Percentiles rank a stretch among this genome's conserved stretches.
These are phyloP conservation scores for Calendula officinalis DNA, from an alignment of 129 eudicot species.

Conservation along the genomic window DNA sequence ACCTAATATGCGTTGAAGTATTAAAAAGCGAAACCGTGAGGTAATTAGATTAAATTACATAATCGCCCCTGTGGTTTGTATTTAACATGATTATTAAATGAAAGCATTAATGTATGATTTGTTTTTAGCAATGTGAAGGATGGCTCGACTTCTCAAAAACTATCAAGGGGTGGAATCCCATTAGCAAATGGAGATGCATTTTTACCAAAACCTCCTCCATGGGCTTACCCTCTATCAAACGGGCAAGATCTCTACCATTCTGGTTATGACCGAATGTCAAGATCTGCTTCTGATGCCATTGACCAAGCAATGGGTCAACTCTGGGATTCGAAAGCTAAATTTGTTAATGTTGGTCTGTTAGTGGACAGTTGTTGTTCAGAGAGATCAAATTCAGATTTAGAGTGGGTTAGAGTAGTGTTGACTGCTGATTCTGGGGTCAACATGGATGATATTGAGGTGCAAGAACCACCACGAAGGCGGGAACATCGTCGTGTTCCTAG, in stretches of 20 bases:
- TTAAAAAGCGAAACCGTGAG: constrained; percentile 74
- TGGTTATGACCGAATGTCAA: constrained; percentile 85
- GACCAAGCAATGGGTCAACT: constrained; percentile 95
- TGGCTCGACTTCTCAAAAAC: constrained; percentile 60
- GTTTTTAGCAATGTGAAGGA: constrained; percentile 64
- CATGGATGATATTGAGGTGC: constrained; percentile 95
- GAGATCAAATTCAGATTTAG: constrained; percentile 38
- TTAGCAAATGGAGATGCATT: constrained; percentile 96
- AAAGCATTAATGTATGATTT: not conserved
- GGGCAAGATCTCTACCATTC: constrained; percentile 67
- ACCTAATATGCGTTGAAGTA: constrained; percentile 88
- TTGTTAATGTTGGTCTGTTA: constrained; percentile 71
- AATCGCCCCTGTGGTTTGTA: not conserved
- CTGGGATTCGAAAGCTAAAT: constrained; percentile 93
- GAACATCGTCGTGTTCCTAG: constrained; percentile 99
- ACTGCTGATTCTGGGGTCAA: constrained; percentile 92
- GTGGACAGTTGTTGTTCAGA: constrained; percentile 58
- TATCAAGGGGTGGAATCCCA: constrained; percentile 92
- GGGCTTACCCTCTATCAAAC: constrained; percentile 91
- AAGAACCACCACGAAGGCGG: constrained; percentile 75
- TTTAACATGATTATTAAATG: not conserved
- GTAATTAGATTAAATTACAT: constrained; percentile 37
- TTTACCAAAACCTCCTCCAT: constrained; percentile 95
- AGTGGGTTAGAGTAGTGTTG: constrained; percentile 79
- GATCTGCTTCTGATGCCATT: constrained; percentile 93